Evolutionary conservation across 176 grass and related monocot species (phyloP).

Genomic region (Miscanthus lutarioriparius): DNA sequence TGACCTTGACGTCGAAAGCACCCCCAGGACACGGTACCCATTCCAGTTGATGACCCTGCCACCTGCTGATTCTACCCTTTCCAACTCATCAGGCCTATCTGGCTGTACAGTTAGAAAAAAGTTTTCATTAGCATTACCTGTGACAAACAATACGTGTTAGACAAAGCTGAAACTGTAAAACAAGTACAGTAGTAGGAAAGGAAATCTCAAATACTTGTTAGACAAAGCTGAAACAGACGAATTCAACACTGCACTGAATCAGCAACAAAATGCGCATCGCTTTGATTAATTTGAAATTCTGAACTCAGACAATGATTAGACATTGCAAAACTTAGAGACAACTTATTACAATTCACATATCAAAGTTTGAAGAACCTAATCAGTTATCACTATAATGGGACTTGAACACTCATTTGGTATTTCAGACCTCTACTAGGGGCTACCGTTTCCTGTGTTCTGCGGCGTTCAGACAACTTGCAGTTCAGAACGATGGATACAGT

Average conservation of each 20-base stretch:
- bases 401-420: background rate
- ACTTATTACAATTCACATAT: background rate
- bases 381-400: background rate
- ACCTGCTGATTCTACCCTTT: constrained; percentile 78
- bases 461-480: background rate
- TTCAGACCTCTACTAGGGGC: background rate
- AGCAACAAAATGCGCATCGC: background rate
- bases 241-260: constrained; percentile 14
- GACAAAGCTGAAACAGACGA: too few species aligned
- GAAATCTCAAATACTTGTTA: too few species aligned
- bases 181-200: background rate
- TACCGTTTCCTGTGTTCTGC: background rate
- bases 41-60: constrained; percentile 89
- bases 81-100: constrained; percentile 73
- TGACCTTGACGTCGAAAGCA: constrained; percentile 84
- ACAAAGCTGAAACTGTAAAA: constrained; percentile 4
- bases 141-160: background rate
- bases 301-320: background rate
- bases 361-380: background rate
- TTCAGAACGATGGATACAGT: background rate
- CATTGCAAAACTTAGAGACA: background rate
- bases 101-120: constrained; percentile 54
- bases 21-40: constrained; percentile 66
- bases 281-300: background rate
- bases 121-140: background rate